A percentile compares a stretch with the other conserved stretches of the same genome.
Conservation (phyloP, 371 early-diverging fungal genomes). For the Entomophthora muscae region DNA sequence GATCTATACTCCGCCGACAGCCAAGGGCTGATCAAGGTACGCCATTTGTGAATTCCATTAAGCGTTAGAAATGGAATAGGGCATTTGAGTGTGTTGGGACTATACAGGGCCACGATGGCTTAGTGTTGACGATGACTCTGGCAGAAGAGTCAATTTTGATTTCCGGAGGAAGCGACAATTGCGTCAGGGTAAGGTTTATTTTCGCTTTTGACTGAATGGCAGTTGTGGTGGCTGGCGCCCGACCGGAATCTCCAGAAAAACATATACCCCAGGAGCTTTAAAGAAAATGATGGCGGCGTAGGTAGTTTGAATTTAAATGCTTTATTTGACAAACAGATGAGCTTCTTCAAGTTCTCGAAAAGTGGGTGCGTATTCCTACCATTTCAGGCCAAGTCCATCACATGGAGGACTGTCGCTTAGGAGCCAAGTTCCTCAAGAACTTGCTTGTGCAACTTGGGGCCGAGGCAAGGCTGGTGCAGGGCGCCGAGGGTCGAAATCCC, state of each 20-base stretch:
- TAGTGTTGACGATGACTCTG: constrained; percentile 43
- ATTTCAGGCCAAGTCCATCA: constrained; percentile 42
- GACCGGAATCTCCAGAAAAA: no score
- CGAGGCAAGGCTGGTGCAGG: constrained; percentile 26
- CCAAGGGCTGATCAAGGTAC: constrained; percentile 55
- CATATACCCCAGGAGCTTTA: not conserved
- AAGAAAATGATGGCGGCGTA: not conserved
- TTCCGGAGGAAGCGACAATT: constrained; percentile 46
- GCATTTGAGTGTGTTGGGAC: constrained; percentile 41
- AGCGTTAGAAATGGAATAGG: constrained; percentile 38
- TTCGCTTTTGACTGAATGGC: not conserved
- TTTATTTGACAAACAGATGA: constrained; percentile 17
- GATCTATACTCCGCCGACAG: constrained; percentile 50
- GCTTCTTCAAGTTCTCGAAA: constrained; percentile 40
- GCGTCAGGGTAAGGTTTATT: constrained; percentile 27
- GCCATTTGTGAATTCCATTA: not conserved
- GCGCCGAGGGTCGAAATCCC: constrained; percentile 45
- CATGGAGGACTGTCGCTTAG: constrained; percentile 53
- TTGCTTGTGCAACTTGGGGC: constrained; percentile 46
- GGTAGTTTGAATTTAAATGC: not conserved
- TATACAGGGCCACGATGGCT: constrained; percentile 36
- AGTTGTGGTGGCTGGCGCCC: constrained; percentile 7
- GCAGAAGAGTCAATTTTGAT: constrained; percentile 31
- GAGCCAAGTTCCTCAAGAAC: constrained; percentile 51
- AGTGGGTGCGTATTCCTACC: constrained; percentile 50